A percentile compares a stretch with the other conserved stretches of the same genome.
Evolutionary conservation across 805 yeast genomes (phyloP).

Genomic region (Groenewaldozyma salmanticensis): DNA sequence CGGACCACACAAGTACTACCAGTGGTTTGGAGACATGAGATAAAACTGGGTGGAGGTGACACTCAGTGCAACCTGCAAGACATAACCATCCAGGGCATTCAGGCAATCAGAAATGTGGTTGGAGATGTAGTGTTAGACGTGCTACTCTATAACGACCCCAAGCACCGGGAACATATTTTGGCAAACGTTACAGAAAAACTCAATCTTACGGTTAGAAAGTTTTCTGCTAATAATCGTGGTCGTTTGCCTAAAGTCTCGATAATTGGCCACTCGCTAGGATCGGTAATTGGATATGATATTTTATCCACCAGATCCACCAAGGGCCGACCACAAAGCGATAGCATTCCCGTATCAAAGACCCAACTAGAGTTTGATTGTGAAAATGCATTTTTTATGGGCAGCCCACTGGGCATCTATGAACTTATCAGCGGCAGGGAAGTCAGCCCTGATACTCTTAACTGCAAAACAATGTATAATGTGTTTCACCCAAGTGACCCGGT

Average conservation of each 20-base stretch:
- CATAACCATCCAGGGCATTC: conserved; percentile 64
- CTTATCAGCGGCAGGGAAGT: conserved; percentile 57
- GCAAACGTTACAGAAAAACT: conserved; percentile 52
- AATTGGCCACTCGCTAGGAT: conserved; percentile 87
- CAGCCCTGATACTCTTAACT: conserved; percentile 18
- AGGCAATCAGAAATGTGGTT: conserved; percentile 59
- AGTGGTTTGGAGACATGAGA: conserved; percentile 77
- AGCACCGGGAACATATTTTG: conserved; percentile 52
- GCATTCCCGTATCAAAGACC: conserved; percentile 13
- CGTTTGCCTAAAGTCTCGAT: conserved; percentile 52
- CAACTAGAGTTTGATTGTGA: conserved; percentile 62
- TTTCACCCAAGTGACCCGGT: conserved; percentile 91
- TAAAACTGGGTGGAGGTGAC: conserved; percentile 20
- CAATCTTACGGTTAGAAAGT: conserved; percentile 51
- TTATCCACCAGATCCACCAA: conserved; percentile 27
- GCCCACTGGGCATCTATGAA: conserved; percentile 84
- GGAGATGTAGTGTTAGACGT: conserved; percentile 86
- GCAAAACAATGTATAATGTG: conserved; percentile 60
- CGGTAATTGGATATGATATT: conserved; percentile 73
- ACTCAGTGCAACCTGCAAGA: conserved; percentile 39
- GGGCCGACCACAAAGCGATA: conserved; percentile 4
- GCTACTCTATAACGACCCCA: conserved; percentile 62
- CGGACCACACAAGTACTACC: conserved; percentile 70
- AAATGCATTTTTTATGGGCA: conserved; percentile 72
- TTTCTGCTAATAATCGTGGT: conserved; percentile 58